Base-by-base conservation (phyloP, 2,329 filamentous ascomycete genomes). In the Septoria linicola region DNA sequence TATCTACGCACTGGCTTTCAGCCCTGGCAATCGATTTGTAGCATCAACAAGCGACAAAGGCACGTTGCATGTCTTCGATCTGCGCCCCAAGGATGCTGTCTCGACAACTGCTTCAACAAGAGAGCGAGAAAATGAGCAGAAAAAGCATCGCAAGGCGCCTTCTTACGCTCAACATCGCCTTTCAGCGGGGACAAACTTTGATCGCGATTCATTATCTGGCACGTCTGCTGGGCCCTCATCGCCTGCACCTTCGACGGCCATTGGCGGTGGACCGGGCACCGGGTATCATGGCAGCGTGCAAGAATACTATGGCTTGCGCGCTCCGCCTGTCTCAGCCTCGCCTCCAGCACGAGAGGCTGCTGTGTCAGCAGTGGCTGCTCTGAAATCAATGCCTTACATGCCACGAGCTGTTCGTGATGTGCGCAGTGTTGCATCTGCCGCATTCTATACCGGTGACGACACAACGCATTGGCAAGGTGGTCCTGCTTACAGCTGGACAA, bases 41-140 rank as follows among this genome's bases (percentile, higher is more conserved):
- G 93, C 93, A 20, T 92, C 90, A 55, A 97, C 92, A 1, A 96
- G 91, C 1, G 93, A 99, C 76, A 99, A 97, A 72, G 91, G 89
- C 4, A 99, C 91, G 0, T 77, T 99, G 8, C 93, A 99, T 70
- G 80, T 99, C 31, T 99, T 96, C 66, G 90, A 97, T 65, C 78
- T 96, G 1, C 85, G 86, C 3, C 79, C 80, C 53, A 73, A 76
- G 7, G 51, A 54, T 36, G 19, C 58, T 10, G 14, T 21, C 13
- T n/a, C n/a, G n/a, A n/a, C n/a, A n/a, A n/a, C n/a, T n/a, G n/a
- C n/a, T n/a, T n/a, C n/a, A n/a, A n/a, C n/a, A n/a, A n/a, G n/a
- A n/a, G 23, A 43, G 16, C 39, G 41, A 46, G 54, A 57, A 8
- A 23, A 40, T 8, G 37, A 50, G n/a, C 30, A 53, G 14, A 51